Evolutionary conservation across 2,329 filamentous ascomycete species (phyloP).

Genomic region (Calonectria hongkongensis): DNA sequence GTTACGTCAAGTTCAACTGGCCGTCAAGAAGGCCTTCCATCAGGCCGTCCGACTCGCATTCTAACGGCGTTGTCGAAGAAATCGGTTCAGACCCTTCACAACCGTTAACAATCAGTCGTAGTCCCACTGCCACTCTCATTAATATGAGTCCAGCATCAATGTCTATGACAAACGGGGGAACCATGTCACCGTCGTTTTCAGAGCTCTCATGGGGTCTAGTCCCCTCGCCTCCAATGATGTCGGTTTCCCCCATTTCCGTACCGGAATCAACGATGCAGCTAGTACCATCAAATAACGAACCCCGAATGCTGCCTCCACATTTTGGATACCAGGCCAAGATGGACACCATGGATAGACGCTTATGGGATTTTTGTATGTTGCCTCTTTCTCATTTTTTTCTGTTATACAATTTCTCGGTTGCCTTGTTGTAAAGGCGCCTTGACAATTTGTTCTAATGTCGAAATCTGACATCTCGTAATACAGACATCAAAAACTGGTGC

Average conservation of each 20-base stretch:
- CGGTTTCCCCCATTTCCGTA: conserved; percentile 33
- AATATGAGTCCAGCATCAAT: conserved; percentile 36
- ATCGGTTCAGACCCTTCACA: conserved; percentile 40
- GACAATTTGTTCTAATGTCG: background rate
- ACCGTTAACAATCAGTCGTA: conserved; percentile 30
- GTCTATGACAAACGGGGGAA: conserved; percentile 17
- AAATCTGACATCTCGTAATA: conserved; percentile 27
- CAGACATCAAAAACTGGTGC: conserved; percentile 64
- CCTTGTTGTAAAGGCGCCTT: background rate
- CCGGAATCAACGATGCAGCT: conserved; percentile 39
- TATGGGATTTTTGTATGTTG: conserved; percentile 61
- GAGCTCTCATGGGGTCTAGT: conserved; percentile 36
- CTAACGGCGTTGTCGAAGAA: conserved; percentile 45
- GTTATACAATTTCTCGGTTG: background rate
- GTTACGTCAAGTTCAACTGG: conserved; percentile 63
- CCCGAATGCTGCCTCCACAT: conserved; percentile 53
- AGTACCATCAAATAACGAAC: conserved; percentile 43
- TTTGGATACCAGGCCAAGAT: conserved; percentile 59
- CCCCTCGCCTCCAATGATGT: conserved; percentile 38
- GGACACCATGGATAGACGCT: conserved; percentile 58
- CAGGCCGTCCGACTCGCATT: conserved; percentile 38
- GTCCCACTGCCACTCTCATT: conserved; percentile 35
- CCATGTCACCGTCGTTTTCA: conserved; percentile 37
- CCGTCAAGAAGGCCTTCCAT: conserved; percentile 48
- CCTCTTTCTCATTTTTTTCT: background rate